Evolutionary conservation across 139 green algal species (phyloP).

Genomic region (Eudorina sp.): DNA sequence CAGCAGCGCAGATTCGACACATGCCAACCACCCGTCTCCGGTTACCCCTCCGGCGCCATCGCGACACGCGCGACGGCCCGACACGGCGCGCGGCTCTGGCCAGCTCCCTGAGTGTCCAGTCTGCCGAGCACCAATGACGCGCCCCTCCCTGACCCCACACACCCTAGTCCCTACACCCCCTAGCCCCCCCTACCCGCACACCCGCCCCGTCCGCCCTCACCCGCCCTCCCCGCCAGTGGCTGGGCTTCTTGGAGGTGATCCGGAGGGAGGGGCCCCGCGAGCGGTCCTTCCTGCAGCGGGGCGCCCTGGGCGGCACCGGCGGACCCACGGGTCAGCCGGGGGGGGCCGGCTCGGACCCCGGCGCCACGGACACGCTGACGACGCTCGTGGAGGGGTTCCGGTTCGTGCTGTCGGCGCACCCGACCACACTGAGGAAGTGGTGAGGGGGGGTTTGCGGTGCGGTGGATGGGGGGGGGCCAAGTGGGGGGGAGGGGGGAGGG

Average conservation of each 20-base stretch:
- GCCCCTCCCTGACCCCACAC: no score
- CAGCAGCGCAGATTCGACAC: no score
- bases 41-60: no score
- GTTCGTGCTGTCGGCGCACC: conserved; percentile 71
- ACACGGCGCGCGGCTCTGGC: no score
- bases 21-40: no score
- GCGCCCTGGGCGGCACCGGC: neutral
- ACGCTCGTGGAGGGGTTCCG: conserved; percentile 75
- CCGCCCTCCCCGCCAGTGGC: conserved; percentile 56
- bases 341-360: neutral
- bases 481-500: neutral
- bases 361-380: conserved; percentile 63
- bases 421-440: conserved; percentile 57
- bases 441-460: neutral
- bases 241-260: conserved; percentile 81
- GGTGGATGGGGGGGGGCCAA: neutral
- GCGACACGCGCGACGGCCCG: no score
- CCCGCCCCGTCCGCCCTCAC: no score
- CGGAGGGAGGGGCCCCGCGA: conserved; percentile 74
- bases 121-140: no score
- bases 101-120: no score
- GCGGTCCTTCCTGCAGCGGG: conserved; percentile 56
- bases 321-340: neutral
- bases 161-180: no score
- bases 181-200: no score